These are phyloP conservation scores for Clavariopsis aquatica DNA, from an alignment of 495 filamentous ascomycete genomes.

Conservation along the genomic window DNA sequence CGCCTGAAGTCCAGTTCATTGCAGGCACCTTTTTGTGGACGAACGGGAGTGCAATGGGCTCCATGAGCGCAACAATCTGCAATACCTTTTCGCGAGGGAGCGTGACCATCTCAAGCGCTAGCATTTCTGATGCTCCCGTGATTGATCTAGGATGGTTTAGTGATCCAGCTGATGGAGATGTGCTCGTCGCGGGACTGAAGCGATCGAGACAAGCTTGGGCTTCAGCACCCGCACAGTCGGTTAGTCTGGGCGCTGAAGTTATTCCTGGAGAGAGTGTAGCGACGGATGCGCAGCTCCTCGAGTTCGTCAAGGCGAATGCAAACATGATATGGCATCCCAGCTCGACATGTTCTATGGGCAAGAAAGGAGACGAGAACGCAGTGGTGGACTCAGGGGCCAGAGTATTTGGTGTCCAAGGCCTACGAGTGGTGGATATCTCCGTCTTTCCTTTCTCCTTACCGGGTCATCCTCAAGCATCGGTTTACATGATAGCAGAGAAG, in stretches of 20 bases:
- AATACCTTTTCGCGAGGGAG: slow-evolving; percentile 32
- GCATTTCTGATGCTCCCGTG: slow-evolving; percentile 25
- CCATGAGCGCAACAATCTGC: slow-evolving; percentile 9
- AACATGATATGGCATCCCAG: slow-evolving; percentile 24
- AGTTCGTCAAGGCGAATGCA: slow-evolving; percentile 18
- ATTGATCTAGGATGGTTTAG: slow-evolving; percentile 39
- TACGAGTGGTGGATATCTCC: slow-evolving; percentile 29
- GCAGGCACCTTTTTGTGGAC: not conserved
- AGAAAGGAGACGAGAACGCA: slow-evolving; percentile 19
- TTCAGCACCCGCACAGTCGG: slow-evolving; percentile 2
- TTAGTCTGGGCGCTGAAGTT: slow-evolving; percentile 27
- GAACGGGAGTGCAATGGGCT: slow-evolving; percentile 7
- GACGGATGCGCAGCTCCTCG: slow-evolving; percentile 37
- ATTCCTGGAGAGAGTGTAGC: slow-evolving; percentile 26
- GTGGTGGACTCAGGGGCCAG: slow-evolving; percentile 26
- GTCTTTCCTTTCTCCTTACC: slow-evolving; percentile 22
- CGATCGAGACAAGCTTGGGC: slow-evolving; percentile 20
- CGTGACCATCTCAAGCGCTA: slow-evolving; percentile 31
- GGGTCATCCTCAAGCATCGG: slow-evolving; percentile 32
- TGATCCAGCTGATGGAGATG: slow-evolving; percentile 30
- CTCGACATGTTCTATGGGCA: slow-evolving; percentile 28
- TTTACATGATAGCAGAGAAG: slow-evolving; percentile 25
- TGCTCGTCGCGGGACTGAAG: slow-evolving; percentile 36
- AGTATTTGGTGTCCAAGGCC: slow-evolving; percentile 23
- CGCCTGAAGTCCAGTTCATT: slow-evolving; percentile 33